Evolutionary conservation across 129 eudicot genomes (phyloP).

Genomic region (Chrysanthemum seticuspe): DNA sequence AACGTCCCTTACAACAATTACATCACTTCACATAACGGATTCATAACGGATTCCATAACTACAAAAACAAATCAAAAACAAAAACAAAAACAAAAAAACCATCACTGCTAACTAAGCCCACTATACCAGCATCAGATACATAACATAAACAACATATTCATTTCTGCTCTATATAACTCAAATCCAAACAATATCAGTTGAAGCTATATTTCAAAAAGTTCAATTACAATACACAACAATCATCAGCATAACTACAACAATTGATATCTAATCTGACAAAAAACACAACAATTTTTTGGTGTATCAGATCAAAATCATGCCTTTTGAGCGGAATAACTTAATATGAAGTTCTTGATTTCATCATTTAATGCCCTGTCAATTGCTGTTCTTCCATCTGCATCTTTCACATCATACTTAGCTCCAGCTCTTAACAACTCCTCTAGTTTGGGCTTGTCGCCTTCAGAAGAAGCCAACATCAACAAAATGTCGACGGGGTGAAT

Average conservation of each 20-base stretch:
- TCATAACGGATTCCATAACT: no score
- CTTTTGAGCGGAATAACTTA: constrained; percentile 55
- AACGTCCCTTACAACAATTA: no score
- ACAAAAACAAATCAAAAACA: no score
- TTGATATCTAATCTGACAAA: constrained; percentile 17
- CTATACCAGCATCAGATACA: no score
- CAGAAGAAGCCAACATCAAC: constrained; percentile 85
- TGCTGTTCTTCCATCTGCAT: constrained; percentile 72
- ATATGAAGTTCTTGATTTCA: constrained; percentile 76
- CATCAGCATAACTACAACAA: background rate
- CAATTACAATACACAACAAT: background rate
- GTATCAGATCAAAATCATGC: constrained; percentile 43
- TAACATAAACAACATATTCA: no score
- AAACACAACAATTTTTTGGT: constrained; percentile 18
- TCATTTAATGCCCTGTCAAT: constrained; percentile 63
- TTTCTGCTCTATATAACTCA: constrained; percentile 4
- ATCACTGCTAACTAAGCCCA: background rate
- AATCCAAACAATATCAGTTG: background rate
- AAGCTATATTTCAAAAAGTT: constrained; percentile 3
- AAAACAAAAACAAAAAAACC: no score
- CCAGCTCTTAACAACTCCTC: constrained; percentile 91
- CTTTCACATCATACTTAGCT: constrained; percentile 74
- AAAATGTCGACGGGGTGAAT: constrained; percentile 91
- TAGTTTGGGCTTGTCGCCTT: constrained; percentile 87
- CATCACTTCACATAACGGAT: no score